These are phyloP conservation scores for Salinomyces thailandicus DNA, from an alignment of 2,329 filamentous ascomycete species.

Conservation along the genomic window DNA sequence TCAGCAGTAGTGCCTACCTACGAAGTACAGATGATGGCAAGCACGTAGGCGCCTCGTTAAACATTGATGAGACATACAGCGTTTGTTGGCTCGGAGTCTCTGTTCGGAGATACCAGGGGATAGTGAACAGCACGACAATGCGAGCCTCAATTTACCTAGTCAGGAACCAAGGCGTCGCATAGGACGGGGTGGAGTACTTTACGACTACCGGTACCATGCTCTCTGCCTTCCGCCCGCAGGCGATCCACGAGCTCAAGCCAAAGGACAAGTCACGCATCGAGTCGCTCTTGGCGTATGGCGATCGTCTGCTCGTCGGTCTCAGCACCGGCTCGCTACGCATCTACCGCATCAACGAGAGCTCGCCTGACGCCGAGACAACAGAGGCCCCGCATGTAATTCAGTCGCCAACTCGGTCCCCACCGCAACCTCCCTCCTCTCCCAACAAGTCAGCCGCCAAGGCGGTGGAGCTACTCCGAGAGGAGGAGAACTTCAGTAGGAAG, in stretches of 20 bases:
- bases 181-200: too few relatives aligned
- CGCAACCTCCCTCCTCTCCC: conserved; percentile 19
- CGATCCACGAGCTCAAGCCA: conserved; percentile 91
- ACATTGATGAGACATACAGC: too few relatives aligned
- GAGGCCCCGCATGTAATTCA: too few relatives aligned
- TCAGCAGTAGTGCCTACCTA: too few relatives aligned
- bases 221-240: conserved; percentile 90
- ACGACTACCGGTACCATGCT: conserved; percentile 42
- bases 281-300: conserved; percentile 84
- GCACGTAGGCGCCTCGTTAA: too few relatives aligned
- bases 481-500: conserved; percentile 86
- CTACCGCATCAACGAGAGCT: conserved; percentile 73
- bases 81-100: too few relatives aligned
- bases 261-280: conserved; percentile 97
- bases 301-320: conserved; percentile 82
- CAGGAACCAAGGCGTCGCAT: too few relatives aligned
- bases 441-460: conserved; percentile 35
- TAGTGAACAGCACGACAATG: too few relatives aligned
- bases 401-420: conserved; percentile 11
- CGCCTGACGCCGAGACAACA: conserved; percentile 32
- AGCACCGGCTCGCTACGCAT: conserved; percentile 82
- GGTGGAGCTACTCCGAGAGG: conserved; percentile 78
- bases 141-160: too few relatives aligned
- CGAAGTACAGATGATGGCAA: too few relatives aligned
- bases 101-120: too few relatives aligned